Percentiles rank a stretch among this genome's conserved stretches.
Conservation (phyloP, 805 yeast genomes). For the Zygosaccharomyces gambellarensis region DNA sequence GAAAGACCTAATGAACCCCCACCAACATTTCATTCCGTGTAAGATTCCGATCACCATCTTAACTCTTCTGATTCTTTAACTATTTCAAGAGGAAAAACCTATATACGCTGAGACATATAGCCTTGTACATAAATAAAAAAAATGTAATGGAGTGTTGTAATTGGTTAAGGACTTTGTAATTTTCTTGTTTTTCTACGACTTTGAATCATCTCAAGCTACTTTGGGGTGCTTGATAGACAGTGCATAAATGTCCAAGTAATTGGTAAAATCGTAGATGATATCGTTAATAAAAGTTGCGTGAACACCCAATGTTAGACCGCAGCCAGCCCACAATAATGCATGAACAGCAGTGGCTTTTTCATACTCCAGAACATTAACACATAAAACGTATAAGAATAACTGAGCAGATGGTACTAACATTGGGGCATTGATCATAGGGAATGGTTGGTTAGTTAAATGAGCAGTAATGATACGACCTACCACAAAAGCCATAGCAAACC, state of each 20-base stretch:
- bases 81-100: background rate
- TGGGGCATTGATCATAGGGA: slow-evolving; percentile 71
- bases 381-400: slow-evolving; percentile 30
- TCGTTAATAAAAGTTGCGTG: slow-evolving; percentile 71
- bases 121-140: slow-evolving; percentile 16
- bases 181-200: background rate
- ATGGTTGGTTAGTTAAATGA: slow-evolving; percentile 73
- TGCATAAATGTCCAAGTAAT: slow-evolving; percentile 79
- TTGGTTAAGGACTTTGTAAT: background rate
- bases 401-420: slow-evolving; percentile 59
- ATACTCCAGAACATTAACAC: slow-evolving; percentile 23
- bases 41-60: background rate
- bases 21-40: background rate
- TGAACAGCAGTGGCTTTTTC: slow-evolving; percentile 42
- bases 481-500: slow-evolving; percentile 69
- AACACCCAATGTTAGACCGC: slow-evolving; percentile 61
- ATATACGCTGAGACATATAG: slow-evolving; percentile 11
- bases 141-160: background rate
- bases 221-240: slow-evolving; percentile 77
- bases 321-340: slow-evolving; percentile 59
- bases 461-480: slow-evolving; percentile 91
- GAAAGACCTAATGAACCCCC: slow-evolving; percentile 3
- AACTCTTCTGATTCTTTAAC: background rate
- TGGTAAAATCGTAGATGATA: slow-evolving; percentile 73
- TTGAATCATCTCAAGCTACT: slow-evolving; percentile 27